Base-by-base conservation (phyloP, 192 early-diverging fungal species). In the Rhizoclosmatium globosum region DNA sequence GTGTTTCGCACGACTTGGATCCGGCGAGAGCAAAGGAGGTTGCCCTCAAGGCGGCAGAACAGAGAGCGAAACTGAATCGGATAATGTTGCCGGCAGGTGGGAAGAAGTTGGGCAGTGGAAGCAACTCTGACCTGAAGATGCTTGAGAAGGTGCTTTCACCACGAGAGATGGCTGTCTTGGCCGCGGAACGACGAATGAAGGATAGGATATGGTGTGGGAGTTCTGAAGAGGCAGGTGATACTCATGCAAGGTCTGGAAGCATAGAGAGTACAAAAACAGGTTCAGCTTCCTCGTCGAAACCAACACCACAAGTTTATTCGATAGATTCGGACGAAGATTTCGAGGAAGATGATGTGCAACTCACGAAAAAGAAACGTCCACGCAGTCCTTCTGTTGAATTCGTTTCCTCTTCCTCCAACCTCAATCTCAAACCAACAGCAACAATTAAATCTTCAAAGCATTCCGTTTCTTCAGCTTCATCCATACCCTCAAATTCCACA, bases 191-290 rank as follows among this genome's bases (percentile, higher is more conserved):
- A 58, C 74, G 94, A 31, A 76, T 73, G 58, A 80, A 74, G 70
- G 94, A 94, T 82, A 72, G 81, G 2, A 44, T 91, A 1, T 94
- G 93, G 93, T 94, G 94, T 75, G 92, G 92, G n/a, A 84, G 77
- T 57, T 57, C 3, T 9, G 69, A 78, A 72, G 69, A 58, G 31
- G 31, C 31, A 31, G 31, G 31, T 31, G 31, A 31, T 31, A 31
- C 31, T 31, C 31, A 31, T 31, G 31, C 31, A 31, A 31, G 31
- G 31, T 31, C 31, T 31, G 31, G 31, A 31, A 31, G 31, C 31
- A 31, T 0, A 31, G 31, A 31, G 31, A 59, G 70, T 57, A 43
- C 44, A 50, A 23, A 65, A 15, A 68, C 73, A 47, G 19, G 69
- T 13, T 4, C 53, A 53, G 31, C 23, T 4, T 71, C 69, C 4